phyloP scores from a whole-genome alignment of 306 rosid species.

The Crotalaria pallida region DNA sequence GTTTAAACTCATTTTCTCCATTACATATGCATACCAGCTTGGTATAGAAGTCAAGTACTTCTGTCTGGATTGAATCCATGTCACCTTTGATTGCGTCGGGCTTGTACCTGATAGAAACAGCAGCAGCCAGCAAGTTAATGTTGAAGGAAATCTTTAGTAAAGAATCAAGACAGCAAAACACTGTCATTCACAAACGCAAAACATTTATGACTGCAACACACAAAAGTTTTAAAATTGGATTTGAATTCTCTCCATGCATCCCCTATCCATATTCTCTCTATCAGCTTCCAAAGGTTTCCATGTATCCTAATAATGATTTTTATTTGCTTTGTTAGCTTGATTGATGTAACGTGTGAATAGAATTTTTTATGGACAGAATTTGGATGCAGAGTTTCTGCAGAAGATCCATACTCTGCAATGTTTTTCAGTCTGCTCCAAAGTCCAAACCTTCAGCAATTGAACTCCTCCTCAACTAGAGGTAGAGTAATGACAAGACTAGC shows the following conservation, averaged over 20 bases:
- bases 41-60: conserved; percentile 66
- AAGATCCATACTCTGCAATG: background rate
- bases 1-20: background rate
- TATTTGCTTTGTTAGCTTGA: too few relatives aligned
- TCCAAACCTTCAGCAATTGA: background rate
- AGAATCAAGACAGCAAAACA: conserved; percentile 9
- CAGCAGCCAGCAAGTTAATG: conserved; percentile 13
- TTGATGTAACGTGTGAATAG: too few relatives aligned
- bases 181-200: conserved; percentile 4
- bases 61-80: conserved; percentile 80
- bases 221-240: background rate
- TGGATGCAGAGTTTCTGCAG: too few relatives aligned
- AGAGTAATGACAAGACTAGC: background rate
- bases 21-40: conserved; percentile 37
- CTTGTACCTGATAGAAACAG: conserved; percentile 62
- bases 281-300: too few relatives aligned
- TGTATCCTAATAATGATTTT: too few relatives aligned
- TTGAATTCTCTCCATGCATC: too few relatives aligned
- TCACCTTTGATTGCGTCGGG: conserved; percentile 94
- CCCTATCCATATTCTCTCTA: too few relatives aligned
- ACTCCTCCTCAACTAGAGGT: background rate
- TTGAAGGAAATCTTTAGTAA: background rate
- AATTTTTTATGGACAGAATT: too few relatives aligned
- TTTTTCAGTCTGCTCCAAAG: background rate
- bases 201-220: background rate